Conservation (phyloP, 2,329 filamentous ascomycete genomes). For the Coniella lustricola region DNA sequence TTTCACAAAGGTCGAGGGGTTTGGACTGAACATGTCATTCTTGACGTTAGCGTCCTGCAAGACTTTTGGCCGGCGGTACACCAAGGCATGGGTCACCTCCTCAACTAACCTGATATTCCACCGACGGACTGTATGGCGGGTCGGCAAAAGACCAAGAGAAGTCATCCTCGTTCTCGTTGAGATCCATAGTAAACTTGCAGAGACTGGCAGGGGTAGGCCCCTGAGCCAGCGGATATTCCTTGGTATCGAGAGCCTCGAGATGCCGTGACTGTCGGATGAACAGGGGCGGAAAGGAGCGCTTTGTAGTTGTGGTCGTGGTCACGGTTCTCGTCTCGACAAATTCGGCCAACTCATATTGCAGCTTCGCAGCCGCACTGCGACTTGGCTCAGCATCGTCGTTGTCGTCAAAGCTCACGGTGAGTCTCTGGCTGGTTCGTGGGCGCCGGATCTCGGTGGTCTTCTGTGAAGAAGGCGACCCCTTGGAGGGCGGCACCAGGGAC, state of each 20-base stretch:
- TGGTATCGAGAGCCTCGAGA: constrained; percentile 68
- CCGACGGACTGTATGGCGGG: constrained; percentile 6
- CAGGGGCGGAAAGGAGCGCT: constrained; percentile 77
- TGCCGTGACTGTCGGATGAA: constrained; percentile 66
- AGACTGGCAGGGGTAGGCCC: constrained; percentile 76
- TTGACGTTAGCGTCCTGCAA: background rate
- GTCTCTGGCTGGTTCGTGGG: constrained; percentile 27
- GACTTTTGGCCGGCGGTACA: no score
- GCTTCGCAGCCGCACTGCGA: constrained; percentile 20
- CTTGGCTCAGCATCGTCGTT: constrained; percentile 20
- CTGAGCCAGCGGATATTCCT: constrained; percentile 81
- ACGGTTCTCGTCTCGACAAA: constrained; percentile 65
- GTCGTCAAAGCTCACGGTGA: constrained; percentile 30
- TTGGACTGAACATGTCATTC: background rate
- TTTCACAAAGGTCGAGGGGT: constrained; percentile 14
- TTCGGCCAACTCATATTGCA: constrained; percentile 54
- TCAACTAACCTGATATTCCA: constrained; percentile 9
- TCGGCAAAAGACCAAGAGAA: constrained; percentile 14
- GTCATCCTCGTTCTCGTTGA: constrained; percentile 52
- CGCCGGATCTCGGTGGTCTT: constrained; percentile 25
- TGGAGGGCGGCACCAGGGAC: constrained; percentile 12
- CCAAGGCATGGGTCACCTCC: background rate
- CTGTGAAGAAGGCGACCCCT: constrained; percentile 14
- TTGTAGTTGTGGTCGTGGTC: constrained; percentile 88
- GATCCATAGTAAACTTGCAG: constrained; percentile 66